Conservation (phyloP, 2,329 filamentous ascomycete genomes). For the Tolypocladium tundrense region DNA sequence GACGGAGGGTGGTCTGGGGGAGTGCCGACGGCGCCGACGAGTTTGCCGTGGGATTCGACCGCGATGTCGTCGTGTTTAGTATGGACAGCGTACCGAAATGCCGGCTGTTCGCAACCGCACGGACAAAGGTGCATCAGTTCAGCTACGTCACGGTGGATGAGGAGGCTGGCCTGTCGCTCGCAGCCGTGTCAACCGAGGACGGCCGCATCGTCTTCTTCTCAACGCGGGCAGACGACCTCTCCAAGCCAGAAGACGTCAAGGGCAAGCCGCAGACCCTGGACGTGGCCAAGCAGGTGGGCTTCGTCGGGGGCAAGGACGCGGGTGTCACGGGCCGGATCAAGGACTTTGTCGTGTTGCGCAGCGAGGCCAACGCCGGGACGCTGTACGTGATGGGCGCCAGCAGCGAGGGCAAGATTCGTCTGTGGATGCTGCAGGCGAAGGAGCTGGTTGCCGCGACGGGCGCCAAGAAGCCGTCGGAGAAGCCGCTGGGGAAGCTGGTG, state of each 20-base stretch:
- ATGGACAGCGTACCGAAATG: conserved; percentile 79
- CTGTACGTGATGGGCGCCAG: conserved; percentile 60
- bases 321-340: conserved; percentile 70
- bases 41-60: conserved; percentile 82
- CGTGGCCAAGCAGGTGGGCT: conserved; percentile 58
- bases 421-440: conserved; percentile 55
- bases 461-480: conserved; percentile 11
- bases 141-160: conserved; percentile 53
- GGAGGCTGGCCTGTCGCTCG: conserved; percentile 30
- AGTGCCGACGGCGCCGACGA: conserved; percentile 60
- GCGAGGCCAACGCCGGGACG: conserved; percentile 25
- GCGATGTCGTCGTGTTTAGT: conserved; percentile 74
- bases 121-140: conserved; percentile 77
- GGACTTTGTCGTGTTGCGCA: conserved; percentile 63
- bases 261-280: conserved; percentile 26
- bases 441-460: conserved; percentile 26
- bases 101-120: conserved; percentile 54
- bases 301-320: conserved; percentile 63
- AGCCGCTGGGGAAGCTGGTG: conserved; percentile 52
- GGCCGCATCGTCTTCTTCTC: conserved; percentile 78
- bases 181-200: conserved; percentile 83
- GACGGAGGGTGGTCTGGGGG: conserved; percentile 73
- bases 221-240: conserved; percentile 43
- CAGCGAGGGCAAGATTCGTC: conserved; percentile 75
- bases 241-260: conserved; percentile 23